Conservation (phyloP, 2,329 filamentous ascomycete genomes). For the Calonectria henricotiae region DNA sequence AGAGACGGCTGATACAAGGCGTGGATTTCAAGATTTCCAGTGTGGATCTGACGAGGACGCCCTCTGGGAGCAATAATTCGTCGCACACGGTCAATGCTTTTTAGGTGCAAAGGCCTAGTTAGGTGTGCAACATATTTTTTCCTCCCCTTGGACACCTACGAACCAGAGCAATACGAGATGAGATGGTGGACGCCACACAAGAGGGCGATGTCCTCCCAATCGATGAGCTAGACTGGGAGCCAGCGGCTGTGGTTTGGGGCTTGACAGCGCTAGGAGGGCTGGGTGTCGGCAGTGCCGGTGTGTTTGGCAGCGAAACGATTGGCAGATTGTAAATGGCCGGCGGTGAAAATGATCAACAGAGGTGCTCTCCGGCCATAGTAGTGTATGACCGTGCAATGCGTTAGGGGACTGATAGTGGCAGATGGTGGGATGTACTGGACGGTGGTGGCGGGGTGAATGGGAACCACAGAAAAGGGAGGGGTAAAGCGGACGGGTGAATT, state of each 20-base stretch:
- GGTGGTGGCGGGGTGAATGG: slow-evolving; percentile 17
- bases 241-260: slow-evolving; percentile 65
- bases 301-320: slow-evolving; percentile 66
- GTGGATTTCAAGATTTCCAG: slow-evolving; percentile 36
- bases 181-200: slow-evolving; percentile 49
- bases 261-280: slow-evolving; percentile 63
- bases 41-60: slow-evolving; percentile 53
- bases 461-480: neutral
- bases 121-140: too few species aligned
- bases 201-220: slow-evolving; percentile 63
- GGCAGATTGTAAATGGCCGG: slow-evolving; percentile 43
- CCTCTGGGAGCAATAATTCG: too few species aligned
- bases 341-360: neutral
- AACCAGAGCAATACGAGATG: slow-evolving; percentile 57
- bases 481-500: neutral
- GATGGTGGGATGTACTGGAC: slow-evolving; percentile 13
- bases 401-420: slow-evolving; percentile 27
- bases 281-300: slow-evolving; percentile 63
- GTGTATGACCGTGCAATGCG: slow-evolving; percentile 47
- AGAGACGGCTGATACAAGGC: slow-evolving; percentile 16
- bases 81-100: too few species aligned
- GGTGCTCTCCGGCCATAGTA: neutral
- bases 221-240: slow-evolving; percentile 60
- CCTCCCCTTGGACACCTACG: slow-evolving; percentile 53
- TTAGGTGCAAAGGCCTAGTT: too few species aligned